phyloP scores from a whole-genome alignment of 2,329 filamentous ascomycete genomes.

The Phialemoniopsis sp. region DNA sequence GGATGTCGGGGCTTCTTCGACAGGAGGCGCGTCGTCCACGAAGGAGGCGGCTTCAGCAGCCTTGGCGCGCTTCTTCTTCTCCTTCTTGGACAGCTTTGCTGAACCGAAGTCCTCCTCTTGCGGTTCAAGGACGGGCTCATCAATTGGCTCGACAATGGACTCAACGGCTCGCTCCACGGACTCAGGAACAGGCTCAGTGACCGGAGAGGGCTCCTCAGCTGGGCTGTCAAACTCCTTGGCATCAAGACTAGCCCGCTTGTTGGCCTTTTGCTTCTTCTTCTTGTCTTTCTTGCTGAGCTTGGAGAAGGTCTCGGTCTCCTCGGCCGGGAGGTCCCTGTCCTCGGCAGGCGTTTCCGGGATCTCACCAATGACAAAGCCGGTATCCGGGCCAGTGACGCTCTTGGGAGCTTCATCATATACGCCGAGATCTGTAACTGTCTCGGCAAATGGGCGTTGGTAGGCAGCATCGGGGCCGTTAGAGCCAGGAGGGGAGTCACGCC shows the following conservation, averaged over 20 bases:
- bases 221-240: constrained; percentile 10
- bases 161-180: no score
- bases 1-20: no score
- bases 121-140: constrained; percentile 1
- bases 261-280: constrained; percentile 31
- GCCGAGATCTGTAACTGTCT: constrained; percentile 40
- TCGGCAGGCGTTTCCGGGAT: constrained; percentile 33
- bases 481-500: constrained; percentile 59
- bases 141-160: no score
- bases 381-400: constrained; percentile 18
- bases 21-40: constrained; percentile 14
- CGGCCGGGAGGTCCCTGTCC: constrained; percentile 19
- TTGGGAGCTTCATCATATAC: constrained; percentile 16
- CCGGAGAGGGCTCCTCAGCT: constrained; percentile 7
- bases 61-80: constrained; percentile 38
- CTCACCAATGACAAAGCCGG: constrained; percentile 45
- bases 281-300: constrained; percentile 25
- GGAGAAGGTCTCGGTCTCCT: constrained; percentile 16
- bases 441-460: constrained; percentile 45
- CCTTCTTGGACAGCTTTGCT: constrained; percentile 27
- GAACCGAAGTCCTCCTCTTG: constrained; percentile 19
- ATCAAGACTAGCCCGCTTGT: constrained; percentile 15
- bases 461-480: constrained; percentile 39
- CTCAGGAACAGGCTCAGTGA: constrained; percentile 3
- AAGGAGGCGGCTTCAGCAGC: constrained; percentile 21